Percentiles rank a stretch among this genome's conserved stretches.
phyloP scores from a whole-genome alignment of 257 asterid species.

The Leptodermis oblonga region DNA sequence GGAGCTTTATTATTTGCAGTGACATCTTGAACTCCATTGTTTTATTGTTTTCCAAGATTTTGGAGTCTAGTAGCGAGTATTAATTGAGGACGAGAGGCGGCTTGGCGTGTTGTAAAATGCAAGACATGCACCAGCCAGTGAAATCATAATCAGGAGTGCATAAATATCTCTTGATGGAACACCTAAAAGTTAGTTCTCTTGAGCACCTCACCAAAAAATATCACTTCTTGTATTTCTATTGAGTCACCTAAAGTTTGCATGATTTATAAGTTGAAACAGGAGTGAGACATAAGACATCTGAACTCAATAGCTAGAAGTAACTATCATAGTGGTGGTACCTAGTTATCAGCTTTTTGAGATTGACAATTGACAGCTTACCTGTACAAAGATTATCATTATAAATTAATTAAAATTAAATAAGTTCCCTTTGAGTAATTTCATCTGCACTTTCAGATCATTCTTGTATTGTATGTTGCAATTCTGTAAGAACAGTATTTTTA shows the following conservation, averaged over 20 bases:
- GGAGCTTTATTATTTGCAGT: slow-evolving; percentile 16
- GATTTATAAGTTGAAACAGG: slow-evolving; percentile 16
- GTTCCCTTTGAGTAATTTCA: no score
- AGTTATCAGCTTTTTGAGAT: slow-evolving; percentile 7
- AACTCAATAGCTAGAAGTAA: slow-evolving; percentile 30
- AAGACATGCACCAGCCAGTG: slow-evolving; percentile 2
- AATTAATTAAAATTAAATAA: no score
- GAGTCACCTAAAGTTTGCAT: slow-evolving; percentile 1
- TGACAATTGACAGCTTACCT: neutral
- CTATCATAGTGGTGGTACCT: slow-evolving; percentile 27
- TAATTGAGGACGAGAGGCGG: slow-evolving; percentile 10
- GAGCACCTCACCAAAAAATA: neutral
- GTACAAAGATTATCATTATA: neutral
- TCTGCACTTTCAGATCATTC: no score
- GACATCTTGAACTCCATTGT: slow-evolving; percentile 16
- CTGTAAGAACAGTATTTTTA: no score
- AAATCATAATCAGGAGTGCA: neutral
- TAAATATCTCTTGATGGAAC: slow-evolving; percentile 17
- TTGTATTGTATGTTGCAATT: no score
- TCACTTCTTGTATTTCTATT: neutral
- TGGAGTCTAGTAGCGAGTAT: slow-evolving; percentile 4
- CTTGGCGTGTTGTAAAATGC: slow-evolving; percentile 2
- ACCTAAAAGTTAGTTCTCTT: slow-evolving; percentile 26
- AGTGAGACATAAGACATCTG: slow-evolving; percentile 32
- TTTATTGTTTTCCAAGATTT: neutral